These are phyloP conservation scores for Pseudocercospora musae DNA, from an alignment of 2,329 filamentous ascomycete species.

Conservation along the genomic window DNA sequence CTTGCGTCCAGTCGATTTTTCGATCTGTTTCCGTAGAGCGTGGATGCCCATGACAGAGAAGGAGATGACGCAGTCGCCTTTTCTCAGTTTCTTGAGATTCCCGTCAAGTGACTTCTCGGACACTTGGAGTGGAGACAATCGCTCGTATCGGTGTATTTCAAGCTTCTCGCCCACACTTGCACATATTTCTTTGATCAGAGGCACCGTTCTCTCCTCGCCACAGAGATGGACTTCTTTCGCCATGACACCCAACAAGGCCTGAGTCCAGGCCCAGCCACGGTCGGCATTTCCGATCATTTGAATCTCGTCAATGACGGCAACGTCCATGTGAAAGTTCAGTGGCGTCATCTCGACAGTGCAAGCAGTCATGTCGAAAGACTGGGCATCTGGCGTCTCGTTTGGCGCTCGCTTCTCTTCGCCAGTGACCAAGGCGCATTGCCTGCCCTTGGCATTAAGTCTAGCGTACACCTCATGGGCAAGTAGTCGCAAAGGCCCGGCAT, in stretches of 20 bases:
- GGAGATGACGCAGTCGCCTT: constrained; percentile 85
- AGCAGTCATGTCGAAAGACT: constrained; percentile 57
- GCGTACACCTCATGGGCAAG: constrained; percentile 93
- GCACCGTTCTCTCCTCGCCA: constrained; percentile 79
- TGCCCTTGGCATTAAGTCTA: constrained; percentile 76
- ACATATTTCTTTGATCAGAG: constrained; percentile 73
- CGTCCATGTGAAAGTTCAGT: constrained; percentile 63
- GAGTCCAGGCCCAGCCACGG: constrained; percentile 92
- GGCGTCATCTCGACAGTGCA: constrained; percentile 93
- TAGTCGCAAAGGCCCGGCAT: constrained; percentile 83
- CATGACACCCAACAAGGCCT: constrained; percentile 80
- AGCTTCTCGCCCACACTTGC: constrained; percentile 78
- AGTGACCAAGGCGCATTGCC: constrained; percentile 75
- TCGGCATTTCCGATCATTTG: constrained; percentile 85
- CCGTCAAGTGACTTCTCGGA: constrained; percentile 62
- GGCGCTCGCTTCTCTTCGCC: constrained; percentile 82
- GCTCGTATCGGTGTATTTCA: constrained; percentile 76
- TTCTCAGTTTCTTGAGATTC: constrained; percentile 65
- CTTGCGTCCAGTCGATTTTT: constrained; percentile 69
- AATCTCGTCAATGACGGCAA: constrained; percentile 96
- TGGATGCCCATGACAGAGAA: constrained; percentile 85
- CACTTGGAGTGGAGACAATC: constrained; percentile 72
- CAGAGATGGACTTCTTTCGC: constrained; percentile 90
- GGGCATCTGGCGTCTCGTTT: constrained; percentile 44
- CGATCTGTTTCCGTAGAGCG: constrained; percentile 72